Evolutionary conservation across 495 filamentous ascomycete genomes (phyloP), one percentile per base, ranked within the genome.

Genomic region (Podospora anserina): DNA sequence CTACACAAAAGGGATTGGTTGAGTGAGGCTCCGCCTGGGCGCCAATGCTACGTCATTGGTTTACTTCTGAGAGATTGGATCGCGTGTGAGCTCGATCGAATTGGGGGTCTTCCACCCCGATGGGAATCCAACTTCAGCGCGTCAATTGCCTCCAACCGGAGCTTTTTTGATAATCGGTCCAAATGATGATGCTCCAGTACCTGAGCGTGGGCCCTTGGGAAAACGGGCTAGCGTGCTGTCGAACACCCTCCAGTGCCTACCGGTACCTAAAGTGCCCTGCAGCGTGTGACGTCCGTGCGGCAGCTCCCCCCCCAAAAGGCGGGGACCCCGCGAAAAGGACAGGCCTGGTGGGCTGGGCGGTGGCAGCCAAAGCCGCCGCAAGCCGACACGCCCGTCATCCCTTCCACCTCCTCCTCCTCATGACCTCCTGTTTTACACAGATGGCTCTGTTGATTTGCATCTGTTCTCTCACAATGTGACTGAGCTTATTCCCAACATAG

Each of bases 291-390:
- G n/a, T 58, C 55, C 55, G 55, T 20, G 55, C 55, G 55, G 55
- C n/a, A 58, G 54, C 54, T 18, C 11, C 0, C n/a, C n/a, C n/a
- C 6, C 23, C 56, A 66, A 55, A 65, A 28, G 30, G 53, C 49
- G 61, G 26, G 65, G 61, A 32, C 44, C 30, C 56, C 67, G 23
- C 53, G 57, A 56, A 39, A 20, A 53, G 20, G 55, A 30, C 23
- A 63, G 15, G 59, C 26, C 54, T 2, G 23, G 23, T 23, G 23
- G 23, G 23, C 68, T 18, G 62, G 61, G 20, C 9, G 32, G 20
- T n/a, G 16, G 28, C 49, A 18, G 55, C 32, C 71, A 76, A 76
- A 77, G 75, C 75, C 75, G 75, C 62, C 62, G 75, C 71, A 77
- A 77, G 73, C 75, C 75, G 74, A 66, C 57, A 32, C 49, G 26